These are phyloP conservation scores for Shiraia sp. DNA, from an alignment of 2,329 filamentous ascomycete species.

Conservation along the genomic window DNA sequence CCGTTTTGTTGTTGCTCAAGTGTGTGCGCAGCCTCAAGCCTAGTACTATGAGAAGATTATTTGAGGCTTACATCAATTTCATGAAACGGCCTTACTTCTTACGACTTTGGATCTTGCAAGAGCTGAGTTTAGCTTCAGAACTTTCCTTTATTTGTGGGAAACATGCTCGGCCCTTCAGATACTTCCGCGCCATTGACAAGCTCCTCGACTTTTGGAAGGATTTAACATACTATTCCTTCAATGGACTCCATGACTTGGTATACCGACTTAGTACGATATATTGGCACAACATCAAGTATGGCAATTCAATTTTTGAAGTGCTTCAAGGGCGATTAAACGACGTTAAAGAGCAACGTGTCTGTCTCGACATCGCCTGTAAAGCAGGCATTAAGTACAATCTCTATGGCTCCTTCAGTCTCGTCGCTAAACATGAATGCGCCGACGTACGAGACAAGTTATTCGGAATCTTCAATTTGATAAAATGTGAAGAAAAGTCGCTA, in stretches of 20 bases:
- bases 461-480: no score
- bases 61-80: background rate
- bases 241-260: no score
- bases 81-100: slow-evolving; percentile 4
- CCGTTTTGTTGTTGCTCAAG: background rate
- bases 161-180: background rate
- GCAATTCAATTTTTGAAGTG: no score
- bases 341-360: background rate
- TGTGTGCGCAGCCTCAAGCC: background rate
- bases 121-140: slow-evolving; percentile 2
- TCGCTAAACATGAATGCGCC: background rate
- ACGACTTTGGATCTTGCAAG: slow-evolving; percentile 14
- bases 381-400: background rate
- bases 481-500: no score
- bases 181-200: background rate
- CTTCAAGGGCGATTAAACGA: background rate
- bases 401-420: background rate
- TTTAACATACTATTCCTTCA: no score
- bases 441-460: slow-evolving; percentile 2
- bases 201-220: no score
- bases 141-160: background rate
- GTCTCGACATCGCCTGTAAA: background rate
- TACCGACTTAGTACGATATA: no score
- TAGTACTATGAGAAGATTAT: background rate
- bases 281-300: background rate